Evolutionary conservation across 2,329 filamentous ascomycete species (phyloP).

Genomic region (Colletotrichum lindemuthianum): DNA sequence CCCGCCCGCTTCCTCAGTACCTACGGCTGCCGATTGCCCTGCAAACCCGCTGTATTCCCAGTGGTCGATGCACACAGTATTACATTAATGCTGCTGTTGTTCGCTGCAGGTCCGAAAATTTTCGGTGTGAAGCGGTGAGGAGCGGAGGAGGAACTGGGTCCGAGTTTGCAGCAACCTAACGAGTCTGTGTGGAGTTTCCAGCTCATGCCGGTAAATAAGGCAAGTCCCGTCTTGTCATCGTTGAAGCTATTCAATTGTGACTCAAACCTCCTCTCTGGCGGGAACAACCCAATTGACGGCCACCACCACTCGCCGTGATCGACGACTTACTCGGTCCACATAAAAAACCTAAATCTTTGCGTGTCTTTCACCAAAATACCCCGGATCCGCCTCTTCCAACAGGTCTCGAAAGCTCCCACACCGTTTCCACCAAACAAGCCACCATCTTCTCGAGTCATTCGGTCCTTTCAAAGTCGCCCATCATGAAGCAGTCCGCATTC

Average conservation of each 20-base stretch:
- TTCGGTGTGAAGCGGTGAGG: conserved; percentile 36
- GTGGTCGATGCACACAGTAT: background rate
- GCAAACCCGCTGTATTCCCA: background rate
- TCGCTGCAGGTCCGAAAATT: conserved; percentile 26
- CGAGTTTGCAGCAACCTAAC: conserved; percentile 27
- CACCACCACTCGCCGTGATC: conserved; percentile 11
- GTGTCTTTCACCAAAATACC: background rate
- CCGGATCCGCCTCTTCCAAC: background rate
- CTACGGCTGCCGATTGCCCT: background rate
- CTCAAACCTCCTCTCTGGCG: conserved; percentile 12
- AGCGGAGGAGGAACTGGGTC: conserved; percentile 6
- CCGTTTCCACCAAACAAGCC: no score
- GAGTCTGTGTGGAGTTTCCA: conserved; percentile 15
- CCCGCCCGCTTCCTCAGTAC: background rate
- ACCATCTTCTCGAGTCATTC: conserved; percentile 4
- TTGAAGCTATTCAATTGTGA: conserved; percentile 30
- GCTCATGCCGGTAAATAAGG: no score
- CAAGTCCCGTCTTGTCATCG: conserved; percentile 9
- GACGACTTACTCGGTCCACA: background rate
- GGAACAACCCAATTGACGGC: conserved; percentile 14
- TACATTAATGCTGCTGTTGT: conserved; percentile 7
- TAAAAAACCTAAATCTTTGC: conserved; percentile 2
- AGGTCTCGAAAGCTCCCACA: conserved; percentile 8
- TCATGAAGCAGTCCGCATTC: conserved; percentile 48
- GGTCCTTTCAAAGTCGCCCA: conserved; percentile 18